Evolutionary conservation across 352 stramenopile genomes (phyloP), one percentile per base, ranked within the genome.

Genomic region (Phytophthora nicotianae): DNA sequence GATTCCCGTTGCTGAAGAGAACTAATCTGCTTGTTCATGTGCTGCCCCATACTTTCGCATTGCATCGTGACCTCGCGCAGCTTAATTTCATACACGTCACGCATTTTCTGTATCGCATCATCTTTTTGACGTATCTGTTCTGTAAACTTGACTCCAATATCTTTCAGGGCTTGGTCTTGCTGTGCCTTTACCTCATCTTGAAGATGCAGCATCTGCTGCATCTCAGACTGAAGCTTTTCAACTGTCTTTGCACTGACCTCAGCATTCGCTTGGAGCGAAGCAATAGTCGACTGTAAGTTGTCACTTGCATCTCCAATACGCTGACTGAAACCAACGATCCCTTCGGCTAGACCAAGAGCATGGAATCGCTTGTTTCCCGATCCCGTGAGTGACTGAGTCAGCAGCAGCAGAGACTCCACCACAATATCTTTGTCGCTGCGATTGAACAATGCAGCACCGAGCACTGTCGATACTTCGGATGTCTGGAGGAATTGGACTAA

Each of bases 21-120:
- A 33, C 60, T 76, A 23, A 86, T 77, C 37, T 90, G 88, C 49
- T 93, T 90, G 70, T 86, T 91, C 75, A 91, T 84, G 14, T 89
- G 75, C 52, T 90, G 81, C 4, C 75, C 74, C 67, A 92, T 80
- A 23, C 65, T 79, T 56, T 92, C 83, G 47, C 81, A 91, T 35
- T 93, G 81, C 24, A 71, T 66, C 40, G 69, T 88, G 1, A 89
- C 60, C 52, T 90, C 75, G 17, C 71, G 70, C 3, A 94, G 47
- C 46, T 93, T 90, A 7, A 47, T 61, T 56, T 95, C 83, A 50
- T 91, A 93, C 27, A 70, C 52, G 1, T 91, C 80, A 29, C 70
- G 66, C 16, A 75, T 82, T 72, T 88, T 86, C 29, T 70, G 60
- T 8, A 81, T 45, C 10, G 70, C 14, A 16, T 90, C 83, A 13